Base-by-base conservation (phyloP, 2,329 filamentous ascomycete genomes). In the Hymenoscyphus infarciens region DNA sequence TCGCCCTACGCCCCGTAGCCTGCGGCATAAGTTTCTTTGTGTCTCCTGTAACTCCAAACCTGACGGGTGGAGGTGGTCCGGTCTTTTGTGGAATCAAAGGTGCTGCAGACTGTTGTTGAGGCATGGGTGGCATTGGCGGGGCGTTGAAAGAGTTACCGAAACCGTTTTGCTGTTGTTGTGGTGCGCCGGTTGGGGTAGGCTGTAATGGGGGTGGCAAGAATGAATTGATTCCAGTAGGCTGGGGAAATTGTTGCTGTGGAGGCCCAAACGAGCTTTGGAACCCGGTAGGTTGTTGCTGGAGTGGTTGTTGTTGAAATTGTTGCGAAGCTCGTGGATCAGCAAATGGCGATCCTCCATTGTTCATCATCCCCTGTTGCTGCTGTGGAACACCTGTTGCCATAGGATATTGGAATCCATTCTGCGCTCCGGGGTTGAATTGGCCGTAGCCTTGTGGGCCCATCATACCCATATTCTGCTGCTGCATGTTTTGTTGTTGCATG, bases 1-100 rank as follows among this genome's bases (percentile, higher is more conserved):
- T 97, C 62, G 95, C 95, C 80, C 90, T 87, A 71, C 90, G 82
- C 67, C 95, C 95, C 6, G 95, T 99, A 31, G 92, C 84, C 79
- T 98, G 95, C 33, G 93, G 87, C 64, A 85, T 82, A 70, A 98
- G 78, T 76, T 90, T 95, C 77, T 92, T 92, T 33, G 86, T 80
- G 57, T 87, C 85, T 31, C 82, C 80, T 62, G 85, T 82, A 39
- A 96, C 87, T 45, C 95, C 95, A 75, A 99, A 99, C 64, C 92
- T 86, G 19, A 99, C 88, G 27, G 92, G 87, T 55, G 95, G 95
- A 22, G 94, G 82, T 6, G 95, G 95, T 0, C 91, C 91, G 8
- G 91, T 96, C 79, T 90, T 87, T 74, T 96, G 91, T 55, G 91
- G 85, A 66, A 87, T 78, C 61, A 94, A 77, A 63, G 90, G 87